These are phyloP conservation scores for Plasmodium vivax DNA, from an alignment of 169 alveolate species.

Conservation along the genomic window DNA sequence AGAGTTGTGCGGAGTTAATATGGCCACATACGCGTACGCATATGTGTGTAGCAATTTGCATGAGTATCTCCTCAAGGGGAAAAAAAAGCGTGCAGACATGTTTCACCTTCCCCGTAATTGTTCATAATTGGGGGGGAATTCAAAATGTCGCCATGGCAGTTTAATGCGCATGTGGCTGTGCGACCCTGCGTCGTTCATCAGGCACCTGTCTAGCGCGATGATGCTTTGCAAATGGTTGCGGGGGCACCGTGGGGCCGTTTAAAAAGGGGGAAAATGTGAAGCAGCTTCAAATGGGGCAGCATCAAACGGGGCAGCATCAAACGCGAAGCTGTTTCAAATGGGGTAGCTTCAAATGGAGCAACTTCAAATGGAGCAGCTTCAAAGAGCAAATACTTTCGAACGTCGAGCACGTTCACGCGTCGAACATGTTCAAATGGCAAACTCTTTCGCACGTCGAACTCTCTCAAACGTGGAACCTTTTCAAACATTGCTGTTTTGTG, in stretches of 20 bases:
- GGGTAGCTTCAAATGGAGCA: neutral
- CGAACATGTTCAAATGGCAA: neutral
- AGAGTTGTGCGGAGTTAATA: neutral
- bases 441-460: neutral
- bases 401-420: neutral
- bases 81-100: neutral
- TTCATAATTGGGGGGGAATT: neutral
- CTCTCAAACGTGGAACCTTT: neutral
- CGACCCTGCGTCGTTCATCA: neutral
- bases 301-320: no score
- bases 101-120: neutral
- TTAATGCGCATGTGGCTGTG: neutral
- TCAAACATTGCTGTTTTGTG: neutral
- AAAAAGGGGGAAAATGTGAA: neutral
- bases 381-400: no score
- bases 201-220: neutral
- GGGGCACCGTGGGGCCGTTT: neutral
- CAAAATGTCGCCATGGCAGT: neutral
- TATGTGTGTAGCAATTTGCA: neutral
- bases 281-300: neutral
- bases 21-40: neutral
- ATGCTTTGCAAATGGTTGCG: neutral
- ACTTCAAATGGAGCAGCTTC: neutral
- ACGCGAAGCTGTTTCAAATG: no score
- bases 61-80: neutral